Evolutionary conservation across 495 filamentous ascomycete species (phyloP).

Genomic region (Penicillium subrubescens): DNA sequence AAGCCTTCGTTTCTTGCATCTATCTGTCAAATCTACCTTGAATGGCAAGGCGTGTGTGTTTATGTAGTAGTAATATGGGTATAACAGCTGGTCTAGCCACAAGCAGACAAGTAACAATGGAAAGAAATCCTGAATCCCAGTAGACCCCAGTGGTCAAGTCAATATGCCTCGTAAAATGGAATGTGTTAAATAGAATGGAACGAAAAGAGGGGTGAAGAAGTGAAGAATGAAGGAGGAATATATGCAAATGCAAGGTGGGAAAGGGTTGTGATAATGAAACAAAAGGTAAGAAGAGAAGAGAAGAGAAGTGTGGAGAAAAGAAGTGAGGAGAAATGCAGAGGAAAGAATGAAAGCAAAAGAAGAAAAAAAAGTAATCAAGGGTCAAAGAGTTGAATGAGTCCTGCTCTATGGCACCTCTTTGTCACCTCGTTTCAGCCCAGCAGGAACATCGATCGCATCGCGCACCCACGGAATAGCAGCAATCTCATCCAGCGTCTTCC

Average conservation of each 20-base stretch:
- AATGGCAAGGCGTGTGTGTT: background rate
- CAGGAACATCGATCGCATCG: slow-evolving; percentile 69
- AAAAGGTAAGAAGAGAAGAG: slow-evolving; percentile 7
- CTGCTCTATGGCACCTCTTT: slow-evolving; percentile 59
- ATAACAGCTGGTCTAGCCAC: slow-evolving; percentile 31
- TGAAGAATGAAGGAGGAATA: slow-evolving; percentile 9
- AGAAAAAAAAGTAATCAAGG: slow-evolving; percentile 9
- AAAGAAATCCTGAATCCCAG: slow-evolving; percentile 9
- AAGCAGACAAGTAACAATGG: slow-evolving; percentile 9
- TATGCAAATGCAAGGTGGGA: background rate
- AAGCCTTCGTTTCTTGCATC: background rate
- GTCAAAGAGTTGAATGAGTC: slow-evolving; percentile 24
- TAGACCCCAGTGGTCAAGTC: slow-evolving; percentile 10
- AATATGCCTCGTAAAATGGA: slow-evolving; percentile 15
- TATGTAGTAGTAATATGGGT: slow-evolving; percentile 17
- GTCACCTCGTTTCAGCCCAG: slow-evolving; percentile 68
- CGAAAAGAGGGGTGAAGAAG: background rate
- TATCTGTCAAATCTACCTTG: background rate
- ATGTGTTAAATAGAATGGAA: slow-evolving; percentile 9
- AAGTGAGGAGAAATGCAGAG: slow-evolving; percentile 8
- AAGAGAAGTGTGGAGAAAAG: background rate
- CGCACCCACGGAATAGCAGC: slow-evolving; percentile 74
- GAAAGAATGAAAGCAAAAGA: background rate
- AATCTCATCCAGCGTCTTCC: slow-evolving; percentile 73
- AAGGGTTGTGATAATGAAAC: background rate